A percentile compares a stretch with the other conserved stretches of the same genome.
These are phyloP conservation scores for Podosphaera fusca DNA, from an alignment of 2,329 filamentous ascomycete species.

Conservation along the genomic window DNA sequence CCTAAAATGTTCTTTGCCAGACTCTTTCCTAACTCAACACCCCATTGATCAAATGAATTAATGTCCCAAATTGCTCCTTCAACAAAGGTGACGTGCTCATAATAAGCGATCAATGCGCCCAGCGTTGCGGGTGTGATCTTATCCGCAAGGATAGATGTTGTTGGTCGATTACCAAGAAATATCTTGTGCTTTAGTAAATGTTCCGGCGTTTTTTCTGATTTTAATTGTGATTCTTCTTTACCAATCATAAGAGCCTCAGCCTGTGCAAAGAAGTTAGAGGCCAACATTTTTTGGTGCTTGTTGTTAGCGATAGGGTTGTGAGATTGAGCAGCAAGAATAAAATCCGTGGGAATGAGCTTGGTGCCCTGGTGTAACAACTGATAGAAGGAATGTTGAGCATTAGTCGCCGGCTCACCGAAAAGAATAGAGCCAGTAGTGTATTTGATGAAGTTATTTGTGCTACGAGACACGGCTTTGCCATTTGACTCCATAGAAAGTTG, in stretches of 20 bases:
- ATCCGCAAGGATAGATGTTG: constrained; percentile 74
- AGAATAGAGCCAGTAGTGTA: constrained; percentile 93
- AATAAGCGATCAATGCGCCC: constrained; percentile 91
- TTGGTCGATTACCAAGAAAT: constrained; percentile 92
- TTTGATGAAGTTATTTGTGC: constrained; percentile 69
- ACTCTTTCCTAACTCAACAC: constrained; percentile 91
- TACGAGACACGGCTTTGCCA: constrained; percentile 86
- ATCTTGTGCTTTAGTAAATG: constrained; percentile 92
- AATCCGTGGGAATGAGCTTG: constrained; percentile 94
- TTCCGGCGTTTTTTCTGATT: constrained; percentile 48
- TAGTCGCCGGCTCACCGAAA: constrained; percentile 95
- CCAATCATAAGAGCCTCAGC: constrained; percentile 79
- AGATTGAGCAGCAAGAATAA: constrained; percentile 86
- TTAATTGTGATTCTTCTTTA: constrained; percentile 62
- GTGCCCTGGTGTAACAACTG: constrained; percentile 97
- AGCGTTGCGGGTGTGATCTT: constrained; percentile 87
- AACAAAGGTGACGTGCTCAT: constrained; percentile 94
- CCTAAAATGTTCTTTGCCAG: constrained; percentile 75
- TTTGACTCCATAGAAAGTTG: constrained; percentile 99
- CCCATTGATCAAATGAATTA: constrained; percentile 99
- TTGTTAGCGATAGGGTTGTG: constrained; percentile 89
- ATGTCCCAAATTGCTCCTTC: constrained; percentile 98
- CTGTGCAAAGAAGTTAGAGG: constrained; percentile 79
- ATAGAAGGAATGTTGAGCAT: constrained; percentile 99
- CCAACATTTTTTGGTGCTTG: constrained; percentile 90